A percentile compares a stretch with the other conserved stretches of the same genome.
phyloP scores from a whole-genome alignment of 805 yeast species.

The Candida chauliodis region DNA sequence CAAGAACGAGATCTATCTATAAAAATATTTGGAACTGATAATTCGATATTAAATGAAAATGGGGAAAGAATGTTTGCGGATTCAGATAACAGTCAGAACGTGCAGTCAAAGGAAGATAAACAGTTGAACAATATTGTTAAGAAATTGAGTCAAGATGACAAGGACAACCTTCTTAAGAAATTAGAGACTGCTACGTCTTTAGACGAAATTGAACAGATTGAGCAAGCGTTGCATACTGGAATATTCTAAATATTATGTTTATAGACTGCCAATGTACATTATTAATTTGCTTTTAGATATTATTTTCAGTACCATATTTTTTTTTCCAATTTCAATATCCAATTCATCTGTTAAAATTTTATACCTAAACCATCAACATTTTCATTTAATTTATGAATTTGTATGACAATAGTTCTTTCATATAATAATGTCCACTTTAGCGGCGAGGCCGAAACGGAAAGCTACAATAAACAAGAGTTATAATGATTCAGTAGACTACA shows the following conservation, averaged over 20 bases:
- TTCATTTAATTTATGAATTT: too few species aligned
- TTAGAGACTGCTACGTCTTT: slow-evolving; percentile 63
- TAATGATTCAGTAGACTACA: slow-evolving; percentile 24
- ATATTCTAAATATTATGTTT: too few species aligned
- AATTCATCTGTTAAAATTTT: too few species aligned
- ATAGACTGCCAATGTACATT: too few species aligned
- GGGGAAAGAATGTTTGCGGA: slow-evolving; percentile 4
- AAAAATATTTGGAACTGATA: slow-evolving; percentile 35
- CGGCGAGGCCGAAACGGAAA: slow-evolving; percentile 30
- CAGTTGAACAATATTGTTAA: slow-evolving; percentile 33
- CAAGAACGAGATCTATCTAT: slow-evolving; percentile 47
- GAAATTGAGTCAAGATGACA: slow-evolving; percentile 55
- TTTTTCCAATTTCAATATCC: slow-evolving; percentile 2
- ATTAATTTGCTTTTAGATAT: background rate
- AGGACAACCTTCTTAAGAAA: slow-evolving; percentile 45
- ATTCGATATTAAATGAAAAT: slow-evolving; percentile 3
- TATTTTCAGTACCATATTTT: background rate
- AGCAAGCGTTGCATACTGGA: slow-evolving; percentile 41
- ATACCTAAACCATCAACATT: too few species aligned
- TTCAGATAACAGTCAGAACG: background rate
- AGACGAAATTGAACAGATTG: slow-evolving; percentile 73
- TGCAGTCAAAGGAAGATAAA: slow-evolving; percentile 9
- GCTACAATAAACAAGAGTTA: slow-evolving; percentile 37
- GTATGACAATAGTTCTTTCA: too few species aligned
- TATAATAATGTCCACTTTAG: background rate